Conservation (phyloP, 208 protist species). For the Balamuthia mandrillaris region DNA sequence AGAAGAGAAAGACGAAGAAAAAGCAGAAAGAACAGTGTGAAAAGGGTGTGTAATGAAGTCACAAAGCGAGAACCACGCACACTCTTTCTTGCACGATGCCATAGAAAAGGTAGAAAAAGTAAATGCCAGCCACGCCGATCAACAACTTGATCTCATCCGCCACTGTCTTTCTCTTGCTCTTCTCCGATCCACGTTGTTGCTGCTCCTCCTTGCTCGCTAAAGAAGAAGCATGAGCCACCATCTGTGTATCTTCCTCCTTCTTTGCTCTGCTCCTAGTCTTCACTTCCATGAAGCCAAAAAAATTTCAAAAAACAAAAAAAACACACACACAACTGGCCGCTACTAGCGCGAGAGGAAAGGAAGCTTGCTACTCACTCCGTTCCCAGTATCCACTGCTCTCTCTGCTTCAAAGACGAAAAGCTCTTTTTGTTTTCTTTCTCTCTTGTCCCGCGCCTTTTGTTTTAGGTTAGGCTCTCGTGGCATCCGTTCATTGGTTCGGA, state of each 20-base stretch:
- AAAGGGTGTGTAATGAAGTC: too few species aligned
- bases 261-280: neutral
- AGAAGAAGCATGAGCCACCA: too few species aligned
- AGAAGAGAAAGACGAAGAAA: neutral
- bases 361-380: too few species aligned
- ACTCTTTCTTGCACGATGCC: slow-evolving; percentile 19
- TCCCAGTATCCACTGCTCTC: too few species aligned
- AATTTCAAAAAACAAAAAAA: neutral
- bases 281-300: neutral
- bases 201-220: neutral
- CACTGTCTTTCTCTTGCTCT: neutral
- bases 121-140: neutral
- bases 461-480: too few species aligned
- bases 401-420: too few species aligned
- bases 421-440: too few species aligned
- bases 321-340: too few species aligned
- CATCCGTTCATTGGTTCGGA: too few species aligned
- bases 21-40: neutral
- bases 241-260: neutral
- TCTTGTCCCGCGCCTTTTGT: too few species aligned
- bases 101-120: slow-evolving; percentile 8
- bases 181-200: neutral
- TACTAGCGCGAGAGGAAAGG: too few species aligned
- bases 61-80: neutral
- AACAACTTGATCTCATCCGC: neutral